phyloP scores from a whole-genome alignment of 441 rosid species.

The Brassica balearica region DNA sequence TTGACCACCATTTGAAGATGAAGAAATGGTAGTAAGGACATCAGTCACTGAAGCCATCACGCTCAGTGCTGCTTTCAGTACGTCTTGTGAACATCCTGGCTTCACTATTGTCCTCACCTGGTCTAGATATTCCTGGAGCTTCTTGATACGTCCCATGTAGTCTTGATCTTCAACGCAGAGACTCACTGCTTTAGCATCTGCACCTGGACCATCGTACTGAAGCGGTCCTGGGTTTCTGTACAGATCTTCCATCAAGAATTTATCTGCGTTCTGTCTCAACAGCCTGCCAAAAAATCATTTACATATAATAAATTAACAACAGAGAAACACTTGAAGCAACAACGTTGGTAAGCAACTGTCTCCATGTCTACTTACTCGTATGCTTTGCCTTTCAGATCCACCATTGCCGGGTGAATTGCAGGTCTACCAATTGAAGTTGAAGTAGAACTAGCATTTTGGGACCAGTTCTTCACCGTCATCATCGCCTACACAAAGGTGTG shows the following conservation, averaged over 20 bases:
- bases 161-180: conserved; percentile 98
- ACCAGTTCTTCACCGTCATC: conserved; percentile 98
- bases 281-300: conserved; percentile 56
- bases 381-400: conserved; percentile 96
- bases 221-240: conserved; percentile 99
- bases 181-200: conserved; percentile 85
- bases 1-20: conserved; percentile 54
- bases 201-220: conserved; percentile 97
- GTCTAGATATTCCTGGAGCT: conserved; percentile 88
- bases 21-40: conserved; percentile 73
- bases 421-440: conserved; percentile 88
- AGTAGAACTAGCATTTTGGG: conserved; percentile 71
- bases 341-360: not conserved
- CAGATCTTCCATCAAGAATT: conserved; percentile 84
- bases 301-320: not conserved
- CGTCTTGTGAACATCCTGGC: conserved; percentile 94
- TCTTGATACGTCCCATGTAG: conserved; percentile 98
- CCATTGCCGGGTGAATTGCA: conserved; percentile 92
- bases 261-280: conserved; percentile 74
- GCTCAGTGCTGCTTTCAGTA: conserved; percentile 91
- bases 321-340: not conserved
- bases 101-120: conserved; percentile 89
- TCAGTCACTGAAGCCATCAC: conserved; percentile 94
- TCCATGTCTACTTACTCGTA: conserved; percentile 66
- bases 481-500: conserved; percentile 62